phyloP scores from a whole-genome alignment of 129 eudicot genomes.

The Daucus carota region DH1_v3.0 NC_030386.2:15371501-15372000 shows the following conservation, averaged over 20 bases:
- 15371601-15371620: constrained; percentile 47
- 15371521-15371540: constrained; percentile 91
- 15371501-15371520: constrained; percentile 65
- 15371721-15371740: constrained; percentile 80
- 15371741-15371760: constrained; percentile 75
- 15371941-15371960: neutral
- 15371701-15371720: constrained; percentile 78
- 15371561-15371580: constrained; percentile 61
- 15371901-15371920: neutral
- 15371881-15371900: neutral
- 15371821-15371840: constrained; percentile 92
- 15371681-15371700: constrained; percentile 90
- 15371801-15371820: constrained; percentile 83
- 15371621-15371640: constrained; percentile 63
- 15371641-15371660: constrained; percentile 86
- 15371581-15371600: constrained; percentile 50
- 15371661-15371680: constrained; percentile 89
- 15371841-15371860: constrained; percentile 83
- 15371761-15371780: constrained; percentile 78
- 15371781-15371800: constrained; percentile 78
- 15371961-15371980: neutral
- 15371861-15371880: constrained; percentile 50
- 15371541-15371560: constrained; percentile 77
- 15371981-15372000: neutral
- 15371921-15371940: neutral